Percentiles rank a stretch among this genome's conserved stretches.
Evolutionary conservation across 768 basidiomycete genomes (phyloP).

Genomic region (Agaricus subrufescens): DNA sequence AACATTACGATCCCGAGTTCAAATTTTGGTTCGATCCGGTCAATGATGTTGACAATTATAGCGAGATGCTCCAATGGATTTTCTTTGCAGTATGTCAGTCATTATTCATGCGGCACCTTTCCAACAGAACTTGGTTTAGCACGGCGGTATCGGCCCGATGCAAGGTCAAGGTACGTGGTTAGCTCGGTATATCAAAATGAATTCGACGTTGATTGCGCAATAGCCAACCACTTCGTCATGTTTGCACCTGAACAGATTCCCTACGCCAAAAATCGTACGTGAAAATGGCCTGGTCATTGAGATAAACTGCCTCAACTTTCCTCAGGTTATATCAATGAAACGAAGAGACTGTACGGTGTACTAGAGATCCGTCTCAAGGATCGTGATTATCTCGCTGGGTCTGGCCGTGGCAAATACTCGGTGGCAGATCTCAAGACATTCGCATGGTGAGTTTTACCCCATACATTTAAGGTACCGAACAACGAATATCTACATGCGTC

Average conservation of each 20-base stretch:
- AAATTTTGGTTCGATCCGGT: conserved; percentile 60
- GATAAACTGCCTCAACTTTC: neutral
- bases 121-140: conserved; percentile 30
- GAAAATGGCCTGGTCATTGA: conserved; percentile 7
- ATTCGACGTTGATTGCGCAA: neutral
- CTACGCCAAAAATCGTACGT: conserved; percentile 61
- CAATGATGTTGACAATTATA: conserved; percentile 53
- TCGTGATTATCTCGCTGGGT: conserved; percentile 79
- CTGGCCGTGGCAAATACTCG: conserved; percentile 59
- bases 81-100: conserved; percentile 61
- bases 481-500: neutral
- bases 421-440: conserved; percentile 70
- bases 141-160: conserved; percentile 85
- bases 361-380: conserved; percentile 71
- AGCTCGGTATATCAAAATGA: neutral
- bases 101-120: neutral
- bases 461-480: neutral
- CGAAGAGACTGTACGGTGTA: conserved; percentile 75
- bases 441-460: conserved; percentile 45
- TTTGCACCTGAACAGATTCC: conserved; percentile 64
- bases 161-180: conserved; percentile 54
- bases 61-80: conserved; percentile 80
- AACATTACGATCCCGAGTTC: conserved; percentile 73
- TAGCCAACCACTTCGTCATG: conserved; percentile 66
- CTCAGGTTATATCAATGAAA: conserved; percentile 74